Evolutionary conservation across 2,329 filamentous ascomycete species (phyloP).

Genomic region (Fusarium redolens): DNA sequence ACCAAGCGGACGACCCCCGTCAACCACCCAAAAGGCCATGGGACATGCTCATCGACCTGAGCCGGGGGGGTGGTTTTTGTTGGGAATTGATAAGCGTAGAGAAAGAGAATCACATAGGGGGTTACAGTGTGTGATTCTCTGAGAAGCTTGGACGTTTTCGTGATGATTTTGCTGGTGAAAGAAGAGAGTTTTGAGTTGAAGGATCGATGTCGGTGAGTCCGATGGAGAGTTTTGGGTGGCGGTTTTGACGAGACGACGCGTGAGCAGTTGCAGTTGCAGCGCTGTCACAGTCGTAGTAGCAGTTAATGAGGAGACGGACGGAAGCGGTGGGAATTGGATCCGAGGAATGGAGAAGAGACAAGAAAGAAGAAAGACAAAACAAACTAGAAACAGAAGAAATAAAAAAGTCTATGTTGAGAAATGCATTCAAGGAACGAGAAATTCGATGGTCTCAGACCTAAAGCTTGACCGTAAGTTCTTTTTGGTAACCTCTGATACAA

Average conservation of each 20-base stretch:
- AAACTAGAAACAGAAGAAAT: conserved; percentile 9
- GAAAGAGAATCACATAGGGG: conserved; percentile 24
- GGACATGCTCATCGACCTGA: conserved; percentile 50
- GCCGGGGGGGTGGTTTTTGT: conserved; percentile 27
- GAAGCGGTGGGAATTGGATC: conserved; percentile 19
- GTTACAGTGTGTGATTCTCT: background rate
- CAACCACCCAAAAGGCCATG: conserved; percentile 56
- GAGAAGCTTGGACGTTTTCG: background rate
- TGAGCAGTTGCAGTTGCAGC: conserved; percentile 22
- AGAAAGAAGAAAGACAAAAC: conserved; percentile 3
- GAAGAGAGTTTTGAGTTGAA: conserved; percentile 3
- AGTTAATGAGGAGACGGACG: conserved; percentile 19
- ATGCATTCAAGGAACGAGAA: conserved; percentile 16
- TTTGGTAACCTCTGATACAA: background rate
- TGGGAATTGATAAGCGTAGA: conserved; percentile 28
- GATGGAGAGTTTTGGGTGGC: conserved; percentile 22
- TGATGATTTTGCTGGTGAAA: conserved; percentile 6
- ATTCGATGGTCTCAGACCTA: conserved; percentile 11
- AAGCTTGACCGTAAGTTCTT: conserved; percentile 35
- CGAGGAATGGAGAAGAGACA: conserved; percentile 18
- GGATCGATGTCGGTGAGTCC: conserved; percentile 36
- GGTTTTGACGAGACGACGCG: conserved; percentile 34
- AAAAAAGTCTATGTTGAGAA: conserved; percentile 21
- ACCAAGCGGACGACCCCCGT: conserved; percentile 47
- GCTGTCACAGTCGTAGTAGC: conserved; percentile 11